These are phyloP conservation scores for Cajanus cajan DNA, from an alignment of 306 rosid species.

Conservation along the genomic window DNA sequence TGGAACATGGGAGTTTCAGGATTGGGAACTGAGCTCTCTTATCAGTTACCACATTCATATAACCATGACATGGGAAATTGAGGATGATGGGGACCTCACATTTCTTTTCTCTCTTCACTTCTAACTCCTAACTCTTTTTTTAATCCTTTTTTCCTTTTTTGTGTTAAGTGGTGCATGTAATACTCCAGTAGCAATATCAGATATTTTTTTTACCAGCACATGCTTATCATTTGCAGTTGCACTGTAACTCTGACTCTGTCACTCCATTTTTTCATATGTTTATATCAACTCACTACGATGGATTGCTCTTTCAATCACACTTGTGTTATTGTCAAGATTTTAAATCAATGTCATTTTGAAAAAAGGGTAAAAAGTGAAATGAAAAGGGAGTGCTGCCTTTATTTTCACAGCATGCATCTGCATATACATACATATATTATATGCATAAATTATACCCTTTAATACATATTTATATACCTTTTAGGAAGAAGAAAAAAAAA, in stretches of 20 bases:
- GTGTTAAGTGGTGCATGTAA: not conserved
- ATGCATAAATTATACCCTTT: too few relatives aligned
- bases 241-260: not conserved
- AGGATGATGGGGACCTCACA: constrained; percentile 39
- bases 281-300: not conserved
- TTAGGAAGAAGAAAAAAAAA: too few relatives aligned
- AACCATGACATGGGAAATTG: constrained; percentile 47
- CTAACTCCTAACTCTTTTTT: not conserved
- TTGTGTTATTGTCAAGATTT: constrained; percentile 35
- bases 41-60: constrained; percentile 36
- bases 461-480: too few relatives aligned
- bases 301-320: not conserved
- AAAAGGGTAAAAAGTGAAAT: not conserved
- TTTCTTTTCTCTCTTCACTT: not conserved
- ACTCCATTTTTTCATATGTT: constrained; percentile 14
- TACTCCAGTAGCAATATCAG: constrained; percentile 15
- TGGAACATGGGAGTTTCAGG: constrained; percentile 47
- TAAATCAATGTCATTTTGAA: constrained; percentile 48
- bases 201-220: not conserved
- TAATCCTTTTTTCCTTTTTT: not conserved
- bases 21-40: constrained; percentile 43
- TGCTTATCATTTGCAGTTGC: not conserved
- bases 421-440: not conserved
- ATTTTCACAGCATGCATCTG: not conserved
- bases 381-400: constrained; percentile 26